These are phyloP conservation scores for Pholiota conissans DNA, from an alignment of 768 basidiomycete genomes.

Conservation along the genomic window DNA sequence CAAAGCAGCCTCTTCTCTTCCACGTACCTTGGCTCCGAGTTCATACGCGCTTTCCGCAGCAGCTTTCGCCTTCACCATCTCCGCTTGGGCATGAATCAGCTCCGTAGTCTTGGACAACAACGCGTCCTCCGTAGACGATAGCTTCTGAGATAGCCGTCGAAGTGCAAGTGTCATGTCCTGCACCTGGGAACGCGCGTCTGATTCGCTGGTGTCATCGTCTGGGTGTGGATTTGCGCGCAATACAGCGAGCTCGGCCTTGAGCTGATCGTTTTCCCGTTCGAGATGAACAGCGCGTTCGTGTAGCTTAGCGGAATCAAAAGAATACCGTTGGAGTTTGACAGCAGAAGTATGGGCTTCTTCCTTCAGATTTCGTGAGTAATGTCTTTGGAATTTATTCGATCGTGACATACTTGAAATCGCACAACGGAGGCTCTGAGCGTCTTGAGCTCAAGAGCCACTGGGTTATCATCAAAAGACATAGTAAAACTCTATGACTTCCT, in stretches of 20 bases:
- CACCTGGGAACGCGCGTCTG: conserved; percentile 31
- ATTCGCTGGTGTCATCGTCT: conserved; percentile 25
- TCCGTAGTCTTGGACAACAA: conserved; percentile 50
- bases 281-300: conserved; percentile 48
- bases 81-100: conserved; percentile 41
- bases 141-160: conserved; percentile 67
- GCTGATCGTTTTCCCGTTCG: conserved; percentile 58
- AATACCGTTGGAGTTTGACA: conserved; percentile 63
- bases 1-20: conserved; percentile 53
- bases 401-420: conserved; percentile 46
- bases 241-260: conserved; percentile 53
- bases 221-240: conserved; percentile 56
- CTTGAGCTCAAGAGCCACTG: conserved; percentile 44
- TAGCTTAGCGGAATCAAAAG: conserved; percentile 51
- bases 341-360: conserved; percentile 70
- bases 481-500: not conserved
- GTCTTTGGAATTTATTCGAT: not conserved
- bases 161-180: conserved; percentile 67
- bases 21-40: conserved; percentile 51
- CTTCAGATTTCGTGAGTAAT: conserved; percentile 31
- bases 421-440: conserved; percentile 46
- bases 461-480: conserved; percentile 32
- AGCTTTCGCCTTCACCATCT: conserved; percentile 41
- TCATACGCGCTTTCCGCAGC: conserved; percentile 54
- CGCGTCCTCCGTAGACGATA: conserved; percentile 57